phyloP scores from a whole-genome alignment of 257 asterid genomes.

The Solanum pennellii region DNA sequence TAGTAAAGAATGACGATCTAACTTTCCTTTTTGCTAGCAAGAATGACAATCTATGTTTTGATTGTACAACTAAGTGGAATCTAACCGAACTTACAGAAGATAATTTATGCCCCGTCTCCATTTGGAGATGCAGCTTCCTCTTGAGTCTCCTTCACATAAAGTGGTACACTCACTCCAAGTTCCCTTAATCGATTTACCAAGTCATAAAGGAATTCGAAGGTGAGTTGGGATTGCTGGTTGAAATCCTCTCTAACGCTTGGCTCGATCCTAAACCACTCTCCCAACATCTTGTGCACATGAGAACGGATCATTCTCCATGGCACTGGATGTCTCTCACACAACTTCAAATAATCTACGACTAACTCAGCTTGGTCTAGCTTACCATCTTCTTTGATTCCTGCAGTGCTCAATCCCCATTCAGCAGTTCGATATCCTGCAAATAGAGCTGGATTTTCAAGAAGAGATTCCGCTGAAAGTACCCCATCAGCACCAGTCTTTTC shows the following conservation, averaged over 20 bases:
- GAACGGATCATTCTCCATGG: slow-evolving; percentile 98
- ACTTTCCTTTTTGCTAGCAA: neutral
- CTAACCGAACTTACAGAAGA: neutral
- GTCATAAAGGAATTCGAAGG: slow-evolving; percentile 65
- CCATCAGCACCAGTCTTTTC: slow-evolving; percentile 80
- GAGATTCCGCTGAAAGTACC: slow-evolving; percentile 87
- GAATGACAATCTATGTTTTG: neutral
- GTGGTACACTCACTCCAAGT: slow-evolving; percentile 59
- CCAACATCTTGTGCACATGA: slow-evolving; percentile 85
- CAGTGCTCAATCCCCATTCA: slow-evolving; percentile 49
- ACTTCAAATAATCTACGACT: slow-evolving; percentile 57
- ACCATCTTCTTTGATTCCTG: slow-evolving; percentile 28
- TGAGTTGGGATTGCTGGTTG: slow-evolving; percentile 51
- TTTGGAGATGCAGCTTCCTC: neutral
- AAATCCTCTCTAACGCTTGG: slow-evolving; percentile 67
- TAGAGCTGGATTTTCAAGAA: slow-evolving; percentile 89
- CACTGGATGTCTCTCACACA: slow-evolving; percentile 77
- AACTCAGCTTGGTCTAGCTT: slow-evolving; percentile 65
- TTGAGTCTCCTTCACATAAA: slow-evolving; percentile 29
- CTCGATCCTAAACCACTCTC: slow-evolving; percentile 78
- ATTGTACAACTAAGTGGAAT: neutral
- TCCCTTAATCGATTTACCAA: slow-evolving; percentile 60
- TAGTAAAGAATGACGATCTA: neutral
- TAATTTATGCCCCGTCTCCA: slow-evolving; percentile 14
- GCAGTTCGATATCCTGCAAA: slow-evolving; percentile 74